Conservation (phyloP, 2,329 filamentous ascomycete genomes). For the Exserohilum rostratum region DNA sequence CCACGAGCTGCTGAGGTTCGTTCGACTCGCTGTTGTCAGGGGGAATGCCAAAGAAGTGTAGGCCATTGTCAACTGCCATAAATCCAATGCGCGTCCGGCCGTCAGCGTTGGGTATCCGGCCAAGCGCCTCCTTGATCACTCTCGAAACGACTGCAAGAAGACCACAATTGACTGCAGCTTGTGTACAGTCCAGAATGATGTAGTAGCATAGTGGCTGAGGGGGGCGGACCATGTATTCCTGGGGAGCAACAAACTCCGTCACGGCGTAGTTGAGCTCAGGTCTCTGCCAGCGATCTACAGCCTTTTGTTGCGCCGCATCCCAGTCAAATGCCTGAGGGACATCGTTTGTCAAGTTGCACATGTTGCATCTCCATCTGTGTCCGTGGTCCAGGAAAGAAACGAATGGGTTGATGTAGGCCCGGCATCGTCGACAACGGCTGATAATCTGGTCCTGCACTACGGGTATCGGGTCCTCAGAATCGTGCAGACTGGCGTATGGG, state of each 20-base stretch:
- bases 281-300: constrained; percentile 88
- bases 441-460: constrained; percentile 97
- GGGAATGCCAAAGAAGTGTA: constrained; percentile 96
- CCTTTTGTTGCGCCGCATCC: constrained; percentile 91
- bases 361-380: constrained; percentile 98
- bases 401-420: constrained; percentile 94
- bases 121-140: constrained; percentile 92
- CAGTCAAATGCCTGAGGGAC: constrained; percentile 99
- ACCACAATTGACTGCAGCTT: constrained; percentile 76
- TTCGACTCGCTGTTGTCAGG: constrained; percentile 83
- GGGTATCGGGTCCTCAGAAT: constrained; percentile 87
- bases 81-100: constrained; percentile 91
- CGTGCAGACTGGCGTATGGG: constrained; percentile 90
- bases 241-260: constrained; percentile 95
- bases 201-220: constrained; percentile 71
- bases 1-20: constrained; percentile 89
- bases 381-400: constrained; percentile 94
- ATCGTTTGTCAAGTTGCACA: constrained; percentile 98
- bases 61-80: constrained; percentile 89
- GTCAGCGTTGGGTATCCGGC: constrained; percentile 97
- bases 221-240: constrained; percentile 99
- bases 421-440: constrained; percentile 90
- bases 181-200: constrained; percentile 35
- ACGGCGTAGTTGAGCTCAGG: constrained; percentile 95
- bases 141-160: constrained; percentile 89